Base-by-base conservation (phyloP, 345 rosid species). In the Syzygium aqueum region DNA sequence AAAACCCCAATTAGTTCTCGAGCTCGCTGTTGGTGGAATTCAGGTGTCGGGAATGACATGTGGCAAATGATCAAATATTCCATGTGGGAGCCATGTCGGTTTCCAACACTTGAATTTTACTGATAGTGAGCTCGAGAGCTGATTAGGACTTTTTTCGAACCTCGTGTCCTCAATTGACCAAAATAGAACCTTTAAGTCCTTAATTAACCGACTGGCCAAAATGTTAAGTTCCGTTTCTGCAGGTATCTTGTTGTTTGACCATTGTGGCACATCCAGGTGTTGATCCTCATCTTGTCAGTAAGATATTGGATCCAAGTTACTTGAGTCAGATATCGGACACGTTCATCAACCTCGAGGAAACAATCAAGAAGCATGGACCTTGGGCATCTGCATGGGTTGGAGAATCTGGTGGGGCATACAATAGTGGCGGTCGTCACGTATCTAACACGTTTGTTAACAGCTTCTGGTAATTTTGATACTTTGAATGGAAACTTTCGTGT, bases 341-440 rank as follows among this genome's bases (percentile, higher is more conserved):
- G 28, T 96, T 97, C 89, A 89, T 91, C 88, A 87, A 88, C 87
- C 93, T 97, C 83, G 89, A 88, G 61, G 91, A 92, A 51, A 92
- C 95, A 19, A 91, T 97, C 84, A 87, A 88, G 63, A 92, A 89
- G 87, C 88, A 93, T 51, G 99, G 99, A 87, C 93, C 96, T 17
- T 96, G 99, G 98, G 92, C 99, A 85, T 94, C 96, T 92, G 94
- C 98, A 59, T 97, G 99, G 99, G 98, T 97, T 87, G 99, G 99
- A 87, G 99, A 97, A 88, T 94, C 99, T 86, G 99, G 99, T 86
- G 99, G 99, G 61, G 99, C 99, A 85, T 97, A 92, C 88, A 97
- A 97, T 89, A 97, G 99, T 77, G 99, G 99, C 23, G 99, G 99
- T 33, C 94, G 88, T 89, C 90, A 89, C 77, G 95, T 97, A 65